Base-by-base conservation (phyloP, 768 basidiomycete genomes). In the Mycena albidolilacea region DNA sequence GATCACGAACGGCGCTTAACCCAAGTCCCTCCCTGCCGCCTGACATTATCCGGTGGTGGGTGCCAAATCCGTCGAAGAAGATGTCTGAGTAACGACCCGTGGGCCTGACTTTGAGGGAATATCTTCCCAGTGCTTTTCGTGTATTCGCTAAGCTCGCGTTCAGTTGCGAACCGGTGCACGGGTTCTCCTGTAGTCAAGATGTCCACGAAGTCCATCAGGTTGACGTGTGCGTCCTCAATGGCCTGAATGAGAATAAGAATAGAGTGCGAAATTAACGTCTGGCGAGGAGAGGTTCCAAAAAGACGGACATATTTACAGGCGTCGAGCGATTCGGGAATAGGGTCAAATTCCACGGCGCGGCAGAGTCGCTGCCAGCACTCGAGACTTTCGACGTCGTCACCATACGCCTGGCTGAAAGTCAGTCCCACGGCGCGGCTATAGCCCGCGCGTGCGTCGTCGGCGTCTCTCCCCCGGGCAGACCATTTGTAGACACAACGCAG, bases 181-280 rank as follows among this genome's bases (percentile, higher is more conserved):
- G 62, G 66, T 12, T 62, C 43, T 3, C 62, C 64, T 5, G 74
- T 70, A 1, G 66, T 67, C 3, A 50, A 62, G 7, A 70, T 72
- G 64, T 85, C 80, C 15, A 83, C 77, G 9, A 86, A 71, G 70
- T 86, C 85, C 9, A 85, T 80, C 12, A 86, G 75, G 70, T 87
- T 87, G 46, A 85, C 85, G 67, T 84, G 80, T 0, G 78, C 79
- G 14, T 63, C 64, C 19, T 65, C 54, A 7, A 85, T 80, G 4
- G 75, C 77, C 83, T 84, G 12, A 21, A 23, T 23, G 23, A 23
- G 23, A 23, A 23, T 23, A 23, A 23, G 52, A 55, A 19, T 52
- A 19, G 23, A 9, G 43, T 19, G 19, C 12, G 35, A n/a, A 23
- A 35, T 35, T 17, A 58, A 7, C 17, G 59, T 23, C 23, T 23